Evolutionary conservation across 352 stramenopile genomes (phyloP).

Genomic region (Globisporangium recalcitrans): DNA sequence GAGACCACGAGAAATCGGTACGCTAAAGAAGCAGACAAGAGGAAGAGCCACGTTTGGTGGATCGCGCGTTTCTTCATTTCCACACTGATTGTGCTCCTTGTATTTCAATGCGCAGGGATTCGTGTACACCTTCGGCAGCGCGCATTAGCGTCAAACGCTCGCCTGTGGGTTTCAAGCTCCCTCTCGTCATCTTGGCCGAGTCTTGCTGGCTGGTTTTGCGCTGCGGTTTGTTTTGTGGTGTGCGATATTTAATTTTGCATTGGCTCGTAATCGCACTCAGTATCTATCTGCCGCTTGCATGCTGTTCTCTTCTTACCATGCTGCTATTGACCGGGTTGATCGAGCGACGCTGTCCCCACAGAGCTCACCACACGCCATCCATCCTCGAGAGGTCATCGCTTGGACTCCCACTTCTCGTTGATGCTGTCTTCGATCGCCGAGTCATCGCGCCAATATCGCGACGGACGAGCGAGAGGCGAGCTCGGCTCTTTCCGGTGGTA

Average conservation of each 20-base stretch:
- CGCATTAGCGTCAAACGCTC: conserved; percentile 3
- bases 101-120: conserved; percentile 38
- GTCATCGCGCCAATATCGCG: conserved; percentile 51
- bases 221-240: not conserved
- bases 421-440: conserved; percentile 52
- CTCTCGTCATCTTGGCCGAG: not conserved
- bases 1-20: conserved; percentile 71
- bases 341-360: not conserved
- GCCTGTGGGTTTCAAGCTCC: not conserved
- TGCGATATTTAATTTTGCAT: conserved; percentile 12
- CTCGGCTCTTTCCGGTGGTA: conserved; percentile 31
- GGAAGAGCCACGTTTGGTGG: not conserved
- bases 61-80: not conserved
- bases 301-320: not conserved
- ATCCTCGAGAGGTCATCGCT: conserved; percentile 27
- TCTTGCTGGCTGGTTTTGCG: not conserved
- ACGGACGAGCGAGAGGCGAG: conserved; percentile 36
- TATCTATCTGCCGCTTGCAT: not conserved
- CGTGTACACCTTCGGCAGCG: conserved; percentile 58
- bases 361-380: not conserved
- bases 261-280: not conserved
- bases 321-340: not conserved
- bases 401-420: conserved; percentile 66
- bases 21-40: not conserved
- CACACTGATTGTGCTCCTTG: conserved; percentile 4